Evolutionary conservation across 2,329 filamentous ascomycete genomes (phyloP), one percentile per base, ranked within the genome.

Genomic region (Rachicladosporium sp.): DNA sequence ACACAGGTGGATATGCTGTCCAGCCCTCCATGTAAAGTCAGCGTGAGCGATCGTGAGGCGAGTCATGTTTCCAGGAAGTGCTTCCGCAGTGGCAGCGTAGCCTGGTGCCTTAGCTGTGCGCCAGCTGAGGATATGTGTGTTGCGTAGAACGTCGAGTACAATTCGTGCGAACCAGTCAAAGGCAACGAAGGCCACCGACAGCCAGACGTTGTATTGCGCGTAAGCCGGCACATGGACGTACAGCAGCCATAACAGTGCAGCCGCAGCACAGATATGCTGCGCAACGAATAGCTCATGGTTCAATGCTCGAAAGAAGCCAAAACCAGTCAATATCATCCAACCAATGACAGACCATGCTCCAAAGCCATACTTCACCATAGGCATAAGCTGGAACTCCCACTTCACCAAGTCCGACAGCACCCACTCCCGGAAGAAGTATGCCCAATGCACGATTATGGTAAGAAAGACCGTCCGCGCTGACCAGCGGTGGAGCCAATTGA

Each of bases 1-100:
- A 4, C 71, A 71, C 2, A 81, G 58, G 47, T 78, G 78, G 0
- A 74, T 66, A 51, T 81, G 76, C 44, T 81, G 76, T 1, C 77
- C 78, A 3, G 77, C 66, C 21, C 56, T 65, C 78, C 77, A 82
- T 11, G 52, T 59, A 37, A 79, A 65, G 2, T 70, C 67, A 1
- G 72, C 71, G 13, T 73, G 65, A 2, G 61, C 51, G 33, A 80
- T 69, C 1, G 69, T 71, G 43, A 81, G 63, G 6, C 68, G 67
- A 3, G 74, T 78, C 21, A 73, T 66, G 35, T 71, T 63, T 34
- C 71, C 69, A 1, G 73, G 61, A 2, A 80, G 57, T 10, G 73
- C 59, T 23, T 57, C 46, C 6, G 54, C 42, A 4, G 38, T 36
- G 7, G 52, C 44, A 3, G 43, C 32, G 31, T 56, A 57, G 19